Evolutionary conservation across 805 yeast species (phyloP).

Genomic region (Clavispora phyllophila): DNA sequence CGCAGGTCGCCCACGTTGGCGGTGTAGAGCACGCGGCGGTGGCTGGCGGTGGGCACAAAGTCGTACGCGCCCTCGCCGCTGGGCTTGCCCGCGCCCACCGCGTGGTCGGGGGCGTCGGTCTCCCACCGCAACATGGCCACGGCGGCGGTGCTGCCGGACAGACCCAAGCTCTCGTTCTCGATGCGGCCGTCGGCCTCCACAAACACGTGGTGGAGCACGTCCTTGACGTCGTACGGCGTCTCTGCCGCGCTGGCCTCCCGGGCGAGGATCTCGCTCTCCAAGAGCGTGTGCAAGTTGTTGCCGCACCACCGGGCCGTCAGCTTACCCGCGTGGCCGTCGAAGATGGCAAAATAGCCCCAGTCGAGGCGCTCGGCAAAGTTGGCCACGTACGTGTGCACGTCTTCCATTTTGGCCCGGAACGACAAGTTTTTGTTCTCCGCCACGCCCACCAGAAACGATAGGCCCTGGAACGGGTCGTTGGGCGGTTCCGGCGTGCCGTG

Average conservation of each 20-base stretch:
- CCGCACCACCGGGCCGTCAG: conserved; percentile 96
- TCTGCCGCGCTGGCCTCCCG: conserved; percentile 14
- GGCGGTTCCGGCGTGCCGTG: not conserved
- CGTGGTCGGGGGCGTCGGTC: conserved; percentile 18
- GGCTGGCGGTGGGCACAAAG: conserved; percentile 43
- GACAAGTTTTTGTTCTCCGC: conserved; percentile 82
- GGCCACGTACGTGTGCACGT: conserved; percentile 87
- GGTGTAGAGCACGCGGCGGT: conserved; percentile 76
- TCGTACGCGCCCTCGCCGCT: conserved; percentile 29
- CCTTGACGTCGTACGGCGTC: conserved; percentile 49
- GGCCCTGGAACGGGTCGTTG: conserved; percentile 46
- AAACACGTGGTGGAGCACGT: conserved; percentile 64
- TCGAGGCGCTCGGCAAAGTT: conserved; percentile 87
- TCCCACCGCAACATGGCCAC: conserved; percentile 92
- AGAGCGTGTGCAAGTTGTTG: conserved; percentile 65
- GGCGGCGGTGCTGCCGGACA: conserved; percentile 93
- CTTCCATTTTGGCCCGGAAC: conserved; percentile 90
- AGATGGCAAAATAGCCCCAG: conserved; percentile 93
- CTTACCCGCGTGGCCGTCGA: conserved; percentile 97
- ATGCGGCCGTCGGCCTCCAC: conserved; percentile 69
- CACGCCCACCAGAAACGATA: conserved; percentile 81
- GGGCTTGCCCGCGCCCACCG: conserved; percentile 5
- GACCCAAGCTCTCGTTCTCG: conserved; percentile 54
- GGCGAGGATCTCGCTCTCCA: conserved; percentile 50
- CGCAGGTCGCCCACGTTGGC: conserved; percentile 96